Base-by-base conservation (phyloP, 345 rosid species). In the Erysimum cheiranthoides region DNA sequence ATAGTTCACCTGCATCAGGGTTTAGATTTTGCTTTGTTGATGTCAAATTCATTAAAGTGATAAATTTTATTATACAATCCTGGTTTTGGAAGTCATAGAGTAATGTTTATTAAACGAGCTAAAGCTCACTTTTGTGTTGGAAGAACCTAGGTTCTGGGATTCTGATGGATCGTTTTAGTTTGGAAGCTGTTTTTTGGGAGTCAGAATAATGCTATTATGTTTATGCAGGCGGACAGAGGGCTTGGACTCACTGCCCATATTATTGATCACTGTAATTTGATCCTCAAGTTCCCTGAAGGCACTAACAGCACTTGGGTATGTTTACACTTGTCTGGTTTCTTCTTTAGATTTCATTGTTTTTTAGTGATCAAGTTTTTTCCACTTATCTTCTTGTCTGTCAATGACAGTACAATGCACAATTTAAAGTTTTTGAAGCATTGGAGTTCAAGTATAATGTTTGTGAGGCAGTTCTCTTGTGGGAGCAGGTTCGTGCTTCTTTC, bases 221-320 rank as follows among this genome's bases (percentile, higher is more conserved):
- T 16, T 43, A 46, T 80, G 80, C 80, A 95, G 97, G 93, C 88
- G 8, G 81, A 88, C 68, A 89, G 96, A 80, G 99, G 99, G 49
- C 90, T 92, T 61, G 97, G 99, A 80, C 90, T 92, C 60, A 76
- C 93, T 28, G 91, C 96, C 6, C 82, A 85, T 50, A 80, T 88
- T 25, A 75, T 82, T 17, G 96, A 92, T 74, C 96, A 89, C 47
- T 95, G 99, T 82, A 88, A 88, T 52, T 74, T 95, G 79, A 79
- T 81, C 68, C 95, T 95, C 39, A 90, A 89, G 86, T 95, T 95
- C 74, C 99, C 99, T 34, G 58, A 81, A 71, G 97, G 97, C 85
- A 95, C 97, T 51, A 92, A 95, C 81, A 95, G 99, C 83, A 88
- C 97, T 61, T 92, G 97, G 99, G 97, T 95, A 42, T 59, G 82